Base-by-base conservation (phyloP, 2,329 filamentous ascomycete species). In the Fusarium luffae region DNA sequence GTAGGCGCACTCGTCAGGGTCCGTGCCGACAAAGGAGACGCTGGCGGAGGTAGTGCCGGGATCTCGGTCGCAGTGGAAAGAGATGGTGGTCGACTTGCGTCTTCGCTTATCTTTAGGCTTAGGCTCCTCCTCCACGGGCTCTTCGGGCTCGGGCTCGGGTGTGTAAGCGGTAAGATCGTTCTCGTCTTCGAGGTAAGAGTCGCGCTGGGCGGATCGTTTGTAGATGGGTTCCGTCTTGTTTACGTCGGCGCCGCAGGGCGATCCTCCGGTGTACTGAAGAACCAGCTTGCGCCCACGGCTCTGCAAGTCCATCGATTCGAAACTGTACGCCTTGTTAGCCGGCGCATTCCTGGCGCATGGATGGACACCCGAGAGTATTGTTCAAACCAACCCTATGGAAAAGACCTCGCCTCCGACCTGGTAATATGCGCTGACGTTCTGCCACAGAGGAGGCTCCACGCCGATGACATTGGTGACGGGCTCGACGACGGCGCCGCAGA, bases 1-100 rank as follows among this genome's bases (percentile, higher is more conserved):
- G 81, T 98, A 99, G 30, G 93, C 89, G 85, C 96, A 99, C 64
- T 97, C 91, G 77, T 98, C 94, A 42, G 93, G 91, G 66, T 94
- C 91, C 44, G 84, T 83, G 63, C 92, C 93, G 63, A 98, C 91
- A 78, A 97, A 99, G 21, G 93, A 93, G 40, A 96, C 85, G 7
- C 88, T 86, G 6, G 94, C 90, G 42, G 88, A 85, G 7, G 88
- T 87, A 30, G 85, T 86, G 3, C 90, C 84, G 2, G 93, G 89
- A 74, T 98, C 94, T 67, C 89, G 89, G 77, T 98, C 94, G 84
- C 96, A 99, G 70, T 96, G 90, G 78, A 98, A 95, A 25, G 94
- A 96, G 80, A 99, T 93, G 62, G 94, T 90, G 14, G 94, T 92
- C 3, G 93, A 97, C 78, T 95, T 96, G 71, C 86, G 85, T 46